Evolutionary conservation across 1,284 basidiomycete species (phyloP), one percentile per base, ranked within the genome.

Genomic region (Boletus sp.): DNA sequence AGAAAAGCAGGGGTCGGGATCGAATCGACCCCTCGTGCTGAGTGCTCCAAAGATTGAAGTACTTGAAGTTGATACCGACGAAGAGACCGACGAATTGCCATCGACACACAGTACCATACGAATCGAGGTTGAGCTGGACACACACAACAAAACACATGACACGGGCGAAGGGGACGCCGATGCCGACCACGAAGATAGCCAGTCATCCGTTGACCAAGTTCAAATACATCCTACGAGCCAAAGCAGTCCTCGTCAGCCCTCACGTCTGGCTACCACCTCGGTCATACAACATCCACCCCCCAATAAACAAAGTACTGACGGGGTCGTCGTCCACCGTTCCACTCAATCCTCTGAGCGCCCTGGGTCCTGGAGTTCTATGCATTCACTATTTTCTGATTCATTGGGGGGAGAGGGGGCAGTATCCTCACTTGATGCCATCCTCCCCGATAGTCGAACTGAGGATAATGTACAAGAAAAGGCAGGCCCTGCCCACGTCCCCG

Each of bases 361-460:
- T 13, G 52, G 7, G 29, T 66, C 67, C 7, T 56, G 5, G 39
- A 53, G 48, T 39, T 55, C 66, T n/a, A 62, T 71, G 65, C 53
- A 67, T 47, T 70, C 68, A 2, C 69, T 70, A 33, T 70, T 73
- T 48, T 70, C 71, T 4, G 59, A 24, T 20, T 42, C 50, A 8
- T 31, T 50, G 18, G 54, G 52, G 36, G 55, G 53, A 15, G 61
- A 48, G 16, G 49, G 20, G 36, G 20, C 18, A 27, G 15, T 15
- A 27, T 39, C 42, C 37, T 47, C 61, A 4, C 53, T 37, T 9
- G 24, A 6, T 7, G 16, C 39, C 7, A 18, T 9, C 8, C 33
- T 15, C 33, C 18, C 53, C 2, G 37, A 27, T 5, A 4, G 9
- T 20, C 54, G n/a, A 51, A 49, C 39, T 20, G 45, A 44, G 33